Percentiles rank a stretch among this genome's conserved stretches.
Conservation (phyloP, 2,329 filamentous ascomycete species). For the Monosporascus sp. region DNA sequence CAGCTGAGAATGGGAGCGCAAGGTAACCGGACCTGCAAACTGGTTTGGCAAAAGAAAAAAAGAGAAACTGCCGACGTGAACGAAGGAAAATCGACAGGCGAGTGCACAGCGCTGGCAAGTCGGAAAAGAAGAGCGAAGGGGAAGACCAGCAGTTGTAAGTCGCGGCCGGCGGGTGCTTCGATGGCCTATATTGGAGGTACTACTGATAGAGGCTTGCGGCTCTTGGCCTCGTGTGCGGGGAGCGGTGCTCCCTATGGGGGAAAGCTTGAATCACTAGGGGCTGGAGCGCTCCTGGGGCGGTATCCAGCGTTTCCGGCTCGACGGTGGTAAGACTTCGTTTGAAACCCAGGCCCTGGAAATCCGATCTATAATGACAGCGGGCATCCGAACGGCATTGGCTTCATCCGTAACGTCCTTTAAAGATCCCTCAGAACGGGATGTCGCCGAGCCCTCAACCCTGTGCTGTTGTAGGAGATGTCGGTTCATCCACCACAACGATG, state of each 20-base stretch:
- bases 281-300: conserved; percentile 27
- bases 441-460: conserved; percentile 9
- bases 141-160: conserved; percentile 21
- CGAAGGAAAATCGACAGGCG: conserved; percentile 47
- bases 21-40: conserved; percentile 51
- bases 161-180: conserved; percentile 13
- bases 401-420: conserved; percentile 13
- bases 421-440: too few species aligned
- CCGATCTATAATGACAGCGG: conserved; percentile 46
- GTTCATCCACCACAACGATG: conserved; percentile 12
- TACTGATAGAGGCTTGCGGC: conserved; percentile 14
- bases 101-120: conserved; percentile 43
- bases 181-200: conserved; percentile 33
- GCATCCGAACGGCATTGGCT: conserved; percentile 47
- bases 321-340: conserved; percentile 34
- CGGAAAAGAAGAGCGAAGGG: conserved; percentile 25
- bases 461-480: conserved; percentile 6
- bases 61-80: conserved; percentile 38
- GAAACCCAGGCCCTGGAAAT: conserved; percentile 45
- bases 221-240: conserved; percentile 20
- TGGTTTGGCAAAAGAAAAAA: conserved; percentile 28
- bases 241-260: conserved; percentile 32
- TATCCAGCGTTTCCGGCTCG: conserved; percentile 35
- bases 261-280: conserved; percentile 35
- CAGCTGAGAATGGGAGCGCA: conserved; percentile 26